These are phyloP conservation scores for Melanogaster broomeanus DNA, from an alignment of 768 basidiomycete genomes.

Conservation along the genomic window DNA sequence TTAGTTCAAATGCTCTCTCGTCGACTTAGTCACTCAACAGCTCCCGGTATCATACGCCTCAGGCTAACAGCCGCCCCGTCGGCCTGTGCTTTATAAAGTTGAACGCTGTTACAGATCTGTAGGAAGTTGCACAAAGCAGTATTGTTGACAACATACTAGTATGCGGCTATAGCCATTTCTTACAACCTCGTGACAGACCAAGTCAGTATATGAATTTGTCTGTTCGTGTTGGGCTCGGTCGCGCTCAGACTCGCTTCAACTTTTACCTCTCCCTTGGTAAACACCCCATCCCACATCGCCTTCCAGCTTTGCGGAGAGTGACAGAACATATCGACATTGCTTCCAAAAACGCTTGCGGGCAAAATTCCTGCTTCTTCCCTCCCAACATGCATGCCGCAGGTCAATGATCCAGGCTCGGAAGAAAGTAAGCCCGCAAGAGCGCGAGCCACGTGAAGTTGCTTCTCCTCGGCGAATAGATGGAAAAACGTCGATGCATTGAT, in stretches of 20 bases:
- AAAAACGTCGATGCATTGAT: conserved; percentile 52
- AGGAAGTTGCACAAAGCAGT: no score
- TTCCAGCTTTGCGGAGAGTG: conserved; percentile 35
- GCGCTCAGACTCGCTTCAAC: conserved; percentile 20
- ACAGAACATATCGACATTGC: conserved; percentile 15
- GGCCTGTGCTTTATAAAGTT: no score
- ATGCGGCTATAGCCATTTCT: no score
- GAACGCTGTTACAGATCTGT: no score
- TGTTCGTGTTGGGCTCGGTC: not conserved
- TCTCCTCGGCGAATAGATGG: conserved; percentile 44
- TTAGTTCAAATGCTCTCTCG: no score
- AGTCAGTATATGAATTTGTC: not conserved
- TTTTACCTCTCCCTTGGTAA: conserved; percentile 33
- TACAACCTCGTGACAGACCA: conserved; percentile 1
- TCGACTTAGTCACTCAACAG: no score
- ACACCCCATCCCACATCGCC: conserved; percentile 36
- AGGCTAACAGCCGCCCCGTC: no score
- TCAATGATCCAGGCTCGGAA: conserved; percentile 43
- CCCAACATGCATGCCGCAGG: conserved; percentile 45
- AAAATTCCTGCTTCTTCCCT: not conserved
- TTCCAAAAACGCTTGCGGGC: not conserved
- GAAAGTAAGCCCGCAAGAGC: conserved; percentile 44
- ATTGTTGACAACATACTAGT: no score
- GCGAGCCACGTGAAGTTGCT: conserved; percentile 43
- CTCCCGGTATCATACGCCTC: no score